Percentiles rank a stretch among this genome's conserved stretches.
These are phyloP conservation scores for Epichloe glyceriae DNA, from an alignment of 2,329 filamentous ascomycete species.

Conservation along the genomic window DNA sequence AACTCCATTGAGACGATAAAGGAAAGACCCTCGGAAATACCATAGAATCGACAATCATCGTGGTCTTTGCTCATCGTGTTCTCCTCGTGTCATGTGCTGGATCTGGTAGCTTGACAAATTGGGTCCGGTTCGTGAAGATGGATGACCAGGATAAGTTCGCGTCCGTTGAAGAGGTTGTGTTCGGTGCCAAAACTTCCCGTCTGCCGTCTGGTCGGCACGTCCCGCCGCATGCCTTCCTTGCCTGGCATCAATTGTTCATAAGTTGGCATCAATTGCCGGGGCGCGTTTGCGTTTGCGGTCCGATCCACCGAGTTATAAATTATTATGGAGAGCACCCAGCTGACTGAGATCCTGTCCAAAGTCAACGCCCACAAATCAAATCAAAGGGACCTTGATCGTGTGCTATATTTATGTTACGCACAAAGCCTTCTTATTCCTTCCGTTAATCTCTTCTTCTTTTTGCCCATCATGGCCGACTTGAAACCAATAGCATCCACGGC, in stretches of 20 bases:
- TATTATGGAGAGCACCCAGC: too few relatives aligned
- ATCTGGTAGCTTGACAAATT: neutral
- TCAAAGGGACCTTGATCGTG: too few relatives aligned
- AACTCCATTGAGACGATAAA: neutral
- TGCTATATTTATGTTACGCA: neutral
- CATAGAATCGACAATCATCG: neutral
- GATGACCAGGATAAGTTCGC: neutral
- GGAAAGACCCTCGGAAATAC: neutral
- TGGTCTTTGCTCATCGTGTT: neutral
- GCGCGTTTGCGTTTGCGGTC: neutral
- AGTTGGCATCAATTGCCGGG: neutral
- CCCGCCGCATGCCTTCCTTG: neutral
- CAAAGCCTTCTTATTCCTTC: too few relatives aligned
- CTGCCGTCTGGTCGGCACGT: neutral
- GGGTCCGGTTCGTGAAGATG: neutral
- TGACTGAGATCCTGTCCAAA: too few relatives aligned
- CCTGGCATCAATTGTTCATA: neutral
- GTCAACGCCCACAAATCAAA: too few relatives aligned
- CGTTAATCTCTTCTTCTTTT: neutral
- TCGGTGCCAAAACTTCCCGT: too few relatives aligned
- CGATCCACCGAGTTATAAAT: neutral
- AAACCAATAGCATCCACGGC: constrained; percentile 27
- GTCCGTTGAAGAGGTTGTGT: neutral
- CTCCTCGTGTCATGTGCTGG: neutral
- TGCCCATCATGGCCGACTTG: constrained; percentile 11